These are phyloP conservation scores for Entoloma clypeatum DNA, from an alignment of 1,284 basidiomycete genomes.

Conservation along the genomic window DNA sequence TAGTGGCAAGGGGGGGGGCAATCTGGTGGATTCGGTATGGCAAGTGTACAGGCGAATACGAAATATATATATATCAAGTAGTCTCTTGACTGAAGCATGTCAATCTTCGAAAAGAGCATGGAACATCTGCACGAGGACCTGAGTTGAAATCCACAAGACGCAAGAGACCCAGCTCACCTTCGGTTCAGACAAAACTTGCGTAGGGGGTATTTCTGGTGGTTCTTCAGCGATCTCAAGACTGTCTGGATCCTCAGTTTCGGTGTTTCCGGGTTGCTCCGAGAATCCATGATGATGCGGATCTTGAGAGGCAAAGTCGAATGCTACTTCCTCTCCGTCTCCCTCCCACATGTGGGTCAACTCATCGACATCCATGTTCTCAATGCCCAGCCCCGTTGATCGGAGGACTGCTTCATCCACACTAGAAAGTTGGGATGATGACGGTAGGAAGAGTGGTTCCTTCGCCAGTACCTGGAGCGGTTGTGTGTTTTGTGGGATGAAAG, in stretches of 20 bases:
- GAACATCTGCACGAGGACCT: slow-evolving; percentile 43
- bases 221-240: slow-evolving; percentile 29
- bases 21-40: no score
- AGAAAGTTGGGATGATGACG: slow-evolving; percentile 60
- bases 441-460: slow-evolving; percentile 60
- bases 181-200: slow-evolving; percentile 33
- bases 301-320: slow-evolving; percentile 33
- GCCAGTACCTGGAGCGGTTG: slow-evolving; percentile 11
- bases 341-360: slow-evolving; percentile 63
- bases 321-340: slow-evolving; percentile 62
- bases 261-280: slow-evolving; percentile 5
- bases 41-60: no score
- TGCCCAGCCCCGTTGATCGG: slow-evolving; percentile 55
- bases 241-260: slow-evolving; percentile 15
- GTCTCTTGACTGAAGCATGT: slow-evolving; percentile 11
- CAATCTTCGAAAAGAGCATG: slow-evolving; percentile 67
- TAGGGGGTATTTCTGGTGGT: slow-evolving; percentile 48
- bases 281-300: slow-evolving; percentile 10
- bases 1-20: no score
- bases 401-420: slow-evolving; percentile 47
- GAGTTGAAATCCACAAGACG: no score
- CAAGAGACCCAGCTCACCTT: slow-evolving; percentile 13
- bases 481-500: slow-evolving; percentile 5
- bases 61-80: neutral
- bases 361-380: slow-evolving; percentile 60